phyloP scores from a whole-genome alignment of 2,329 filamentous ascomycete species.

The Botrytis paeoniae region DNA sequence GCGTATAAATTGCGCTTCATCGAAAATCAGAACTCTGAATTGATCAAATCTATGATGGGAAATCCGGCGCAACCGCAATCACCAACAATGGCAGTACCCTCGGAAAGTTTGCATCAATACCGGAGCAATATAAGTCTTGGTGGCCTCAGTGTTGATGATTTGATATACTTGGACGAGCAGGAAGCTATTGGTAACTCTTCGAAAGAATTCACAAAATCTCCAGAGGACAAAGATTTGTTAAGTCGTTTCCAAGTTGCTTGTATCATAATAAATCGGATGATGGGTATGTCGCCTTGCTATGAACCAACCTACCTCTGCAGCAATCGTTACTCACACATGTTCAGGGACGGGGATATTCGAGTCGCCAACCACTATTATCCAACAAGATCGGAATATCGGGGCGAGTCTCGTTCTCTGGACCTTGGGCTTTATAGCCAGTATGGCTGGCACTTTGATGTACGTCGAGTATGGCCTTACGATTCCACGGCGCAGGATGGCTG shows the following conservation, averaged over 20 bases:
- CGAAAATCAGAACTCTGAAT: not conserved
- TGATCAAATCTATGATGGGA: not conserved
- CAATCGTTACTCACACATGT: not conserved
- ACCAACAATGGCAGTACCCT: not conserved
- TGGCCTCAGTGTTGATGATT: slow-evolving; percentile 3
- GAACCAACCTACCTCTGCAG: too few species aligned
- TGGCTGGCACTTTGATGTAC: slow-evolving; percentile 33
- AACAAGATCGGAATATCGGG: slow-evolving; percentile 49
- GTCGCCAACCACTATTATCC: slow-evolving; percentile 54
- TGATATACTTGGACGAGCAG: not conserved
- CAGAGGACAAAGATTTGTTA: slow-evolving; percentile 8
- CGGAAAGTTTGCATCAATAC: not conserved
- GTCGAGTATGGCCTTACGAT: slow-evolving; percentile 50
- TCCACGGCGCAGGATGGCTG: slow-evolving; percentile 43
- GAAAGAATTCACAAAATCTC: slow-evolving; percentile 7
- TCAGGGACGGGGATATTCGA: slow-evolving; percentile 33
- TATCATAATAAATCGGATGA: slow-evolving; percentile 18
- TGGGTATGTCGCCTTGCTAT: not conserved
- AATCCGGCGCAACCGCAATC: not conserved
- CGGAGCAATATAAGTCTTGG: slow-evolving; percentile 1
- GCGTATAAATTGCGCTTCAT: not conserved
- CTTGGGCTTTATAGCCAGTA: slow-evolving; percentile 41
- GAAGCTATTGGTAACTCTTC: not conserved
- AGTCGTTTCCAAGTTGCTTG: slow-evolving; percentile 16
- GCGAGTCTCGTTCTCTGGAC: slow-evolving; percentile 54